Conservation (phyloP, 495 filamentous ascomycete genomes). For the Elaphomyces granulatus region DNA sequence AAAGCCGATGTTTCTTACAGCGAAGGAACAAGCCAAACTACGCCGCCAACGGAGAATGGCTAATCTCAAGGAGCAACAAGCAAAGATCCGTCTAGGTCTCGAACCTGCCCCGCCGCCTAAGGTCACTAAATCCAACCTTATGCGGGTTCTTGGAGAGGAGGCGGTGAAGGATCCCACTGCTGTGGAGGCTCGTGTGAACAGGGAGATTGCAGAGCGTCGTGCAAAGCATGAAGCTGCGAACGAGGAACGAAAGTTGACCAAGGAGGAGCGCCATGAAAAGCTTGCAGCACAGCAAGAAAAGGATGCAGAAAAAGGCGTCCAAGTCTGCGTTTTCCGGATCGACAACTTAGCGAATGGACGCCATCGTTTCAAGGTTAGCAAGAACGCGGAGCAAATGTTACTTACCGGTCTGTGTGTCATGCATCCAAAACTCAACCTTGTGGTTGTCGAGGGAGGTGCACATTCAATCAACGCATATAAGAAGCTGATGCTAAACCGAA, state of each 20-base stretch:
- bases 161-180: conserved; percentile 96
- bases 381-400: conserved; percentile 76
- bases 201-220: conserved; percentile 74
- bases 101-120: conserved; percentile 83
- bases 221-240: conserved; percentile 64
- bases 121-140: conserved; percentile 88
- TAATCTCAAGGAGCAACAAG: conserved; percentile 87
- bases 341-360: conserved; percentile 75
- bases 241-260: conserved; percentile 77
- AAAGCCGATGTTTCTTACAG: conserved; percentile 87
- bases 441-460: conserved; percentile 83
- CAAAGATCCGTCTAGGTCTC: conserved; percentile 83
- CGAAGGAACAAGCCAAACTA: conserved; percentile 80
- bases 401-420: conserved; percentile 81
- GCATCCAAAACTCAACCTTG: conserved; percentile 70
- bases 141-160: conserved; percentile 94
- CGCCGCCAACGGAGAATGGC: conserved; percentile 83
- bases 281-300: conserved; percentile 68
- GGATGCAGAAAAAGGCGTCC: conserved; percentile 74
- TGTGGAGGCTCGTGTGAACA: conserved; percentile 84
- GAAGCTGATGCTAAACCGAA: conserved; percentile 81
- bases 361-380: conserved; percentile 82
- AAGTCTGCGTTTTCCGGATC: conserved; percentile 75
- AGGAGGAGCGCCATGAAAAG: conserved; percentile 82
- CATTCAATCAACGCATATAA: conserved; percentile 69